Percentiles rank a stretch among this genome's conserved stretches.
Evolutionary conservation across 306 rosid genomes (phyloP).

Genomic region (Rubus parviflorus): DNA sequence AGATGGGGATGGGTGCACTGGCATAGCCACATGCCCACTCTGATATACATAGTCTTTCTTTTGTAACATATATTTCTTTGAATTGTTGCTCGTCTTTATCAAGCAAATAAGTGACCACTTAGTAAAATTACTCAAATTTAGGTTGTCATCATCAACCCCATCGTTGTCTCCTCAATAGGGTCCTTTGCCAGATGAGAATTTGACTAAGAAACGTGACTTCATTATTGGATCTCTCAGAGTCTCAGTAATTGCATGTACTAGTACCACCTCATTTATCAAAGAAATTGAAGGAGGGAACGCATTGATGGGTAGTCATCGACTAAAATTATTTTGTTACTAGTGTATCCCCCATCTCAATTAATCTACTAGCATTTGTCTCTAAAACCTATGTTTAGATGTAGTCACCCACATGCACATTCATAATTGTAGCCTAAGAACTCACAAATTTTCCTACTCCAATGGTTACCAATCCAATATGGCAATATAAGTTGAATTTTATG

Average conservation of each 20-base stretch:
- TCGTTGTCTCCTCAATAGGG: slow-evolving; percentile 32
- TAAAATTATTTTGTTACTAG: not conserved
- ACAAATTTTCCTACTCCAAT: not conserved
- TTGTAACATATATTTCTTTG: not conserved
- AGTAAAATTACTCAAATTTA: not conserved
- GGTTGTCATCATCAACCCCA: slow-evolving; percentile 18
- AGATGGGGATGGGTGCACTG: slow-evolving; percentile 46
- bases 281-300: not conserved
- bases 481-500: not conserved
- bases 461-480: too few species aligned
- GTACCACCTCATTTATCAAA: not conserved
- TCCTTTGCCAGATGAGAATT: slow-evolving; percentile 24
- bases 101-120: not conserved
- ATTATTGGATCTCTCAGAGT: slow-evolving; percentile 25
- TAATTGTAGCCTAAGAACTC: not conserved
- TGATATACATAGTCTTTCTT: not conserved
- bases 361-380: not conserved
- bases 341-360: not conserved
- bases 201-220: slow-evolving; percentile 27
- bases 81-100: not conserved
- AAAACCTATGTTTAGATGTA: not conserved
- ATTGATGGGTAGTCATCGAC: not conserved
- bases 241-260: not conserved
- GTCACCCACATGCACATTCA: not conserved
- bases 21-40: slow-evolving; percentile 45